Evolutionary conservation across 2,329 filamentous ascomycete genomes (phyloP).

Genomic region (Calcarisporium arbuscula): DNA sequence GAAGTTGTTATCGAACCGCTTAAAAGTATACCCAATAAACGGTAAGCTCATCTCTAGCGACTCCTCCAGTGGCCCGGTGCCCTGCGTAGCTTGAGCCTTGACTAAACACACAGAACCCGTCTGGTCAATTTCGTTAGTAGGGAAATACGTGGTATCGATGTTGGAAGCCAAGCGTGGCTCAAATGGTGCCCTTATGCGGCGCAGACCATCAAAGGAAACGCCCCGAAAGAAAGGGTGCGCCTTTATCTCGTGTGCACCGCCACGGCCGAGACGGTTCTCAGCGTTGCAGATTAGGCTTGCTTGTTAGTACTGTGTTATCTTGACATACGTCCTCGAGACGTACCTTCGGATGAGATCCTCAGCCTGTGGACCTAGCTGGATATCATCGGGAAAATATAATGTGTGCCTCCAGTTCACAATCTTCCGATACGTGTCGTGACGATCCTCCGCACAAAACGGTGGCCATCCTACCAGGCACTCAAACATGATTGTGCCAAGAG

Average conservation of each 20-base stretch:
- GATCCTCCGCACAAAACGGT: conserved; percentile 96
- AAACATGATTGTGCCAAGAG: conserved; percentile 97
- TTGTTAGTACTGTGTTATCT: conserved; percentile 10
- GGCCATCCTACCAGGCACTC: conserved; percentile 98
- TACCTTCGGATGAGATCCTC: conserved; percentile 90
- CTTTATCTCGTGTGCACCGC: conserved; percentile 89
- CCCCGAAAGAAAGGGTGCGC: conserved; percentile 92
- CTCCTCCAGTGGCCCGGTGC: conserved; percentile 60
- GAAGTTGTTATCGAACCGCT: conserved; percentile 79
- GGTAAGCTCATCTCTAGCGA: conserved; percentile 92
- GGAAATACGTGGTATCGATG: conserved; percentile 97
- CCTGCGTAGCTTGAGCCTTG: conserved; percentile 72
- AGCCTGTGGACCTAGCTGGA: conserved; percentile 79
- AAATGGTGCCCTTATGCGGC: conserved; percentile 90
- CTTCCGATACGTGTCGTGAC: conserved; percentile 96
- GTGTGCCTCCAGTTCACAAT: conserved; percentile 98
- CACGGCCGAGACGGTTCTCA: conserved; percentile 81
- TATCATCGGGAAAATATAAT: conserved; percentile 93
- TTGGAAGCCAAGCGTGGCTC: conserved; percentile 90
- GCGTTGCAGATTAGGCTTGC: conserved; percentile 85
- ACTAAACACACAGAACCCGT: conserved; percentile 85
- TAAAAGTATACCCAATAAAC: conserved; percentile 66
- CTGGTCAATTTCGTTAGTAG: conserved; percentile 96
- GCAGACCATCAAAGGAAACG: conserved; percentile 88
- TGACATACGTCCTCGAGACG: conserved; percentile 20